phyloP scores from a whole-genome alignment of 2,329 filamentous ascomycete species.

The Venturia effusa region DNA sequence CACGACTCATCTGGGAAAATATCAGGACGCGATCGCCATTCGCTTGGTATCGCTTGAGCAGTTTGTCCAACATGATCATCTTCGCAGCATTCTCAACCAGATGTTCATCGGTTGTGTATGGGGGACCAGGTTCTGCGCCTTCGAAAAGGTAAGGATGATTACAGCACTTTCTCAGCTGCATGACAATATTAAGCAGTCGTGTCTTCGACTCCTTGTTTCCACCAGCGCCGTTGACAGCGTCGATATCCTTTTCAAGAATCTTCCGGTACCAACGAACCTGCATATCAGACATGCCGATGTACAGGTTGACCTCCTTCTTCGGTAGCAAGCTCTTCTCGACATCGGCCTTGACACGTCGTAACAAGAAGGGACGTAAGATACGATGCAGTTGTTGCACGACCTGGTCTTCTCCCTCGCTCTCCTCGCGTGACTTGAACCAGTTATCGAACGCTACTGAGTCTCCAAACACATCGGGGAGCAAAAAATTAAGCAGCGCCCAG shows the following conservation, averaged over 20 bases:
- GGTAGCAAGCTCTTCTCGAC: constrained; percentile 95
- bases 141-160: constrained; percentile 98
- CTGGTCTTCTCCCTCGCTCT: constrained; percentile 63
- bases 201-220: constrained; percentile 98
- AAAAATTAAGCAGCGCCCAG: constrained; percentile 93
- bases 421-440: constrained; percentile 68
- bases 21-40: constrained; percentile 95
- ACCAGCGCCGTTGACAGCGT: constrained; percentile 91
- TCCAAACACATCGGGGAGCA: constrained; percentile 96
- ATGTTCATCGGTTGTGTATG: constrained; percentile 97
- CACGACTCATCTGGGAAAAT: constrained; percentile 98
- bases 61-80: constrained; percentile 92
- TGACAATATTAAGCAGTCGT: constrained; percentile 92
- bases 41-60: constrained; percentile 69
- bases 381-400: constrained; percentile 94
- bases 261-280: constrained; percentile 99
- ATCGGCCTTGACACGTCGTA: constrained; percentile 92
- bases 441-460: constrained; percentile 95
- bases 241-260: constrained; percentile 97
- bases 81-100: constrained; percentile 88
- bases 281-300: constrained; percentile 98
- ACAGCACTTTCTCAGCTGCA: constrained; percentile 98
- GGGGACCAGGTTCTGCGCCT: constrained; percentile 89
- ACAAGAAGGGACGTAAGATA: constrained; percentile 82
- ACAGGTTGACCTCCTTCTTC: constrained; percentile 95